Evolutionary conservation across 148 eudicot species (phyloP).

Genomic region (Amaranthus hypochondriacus): DNA sequence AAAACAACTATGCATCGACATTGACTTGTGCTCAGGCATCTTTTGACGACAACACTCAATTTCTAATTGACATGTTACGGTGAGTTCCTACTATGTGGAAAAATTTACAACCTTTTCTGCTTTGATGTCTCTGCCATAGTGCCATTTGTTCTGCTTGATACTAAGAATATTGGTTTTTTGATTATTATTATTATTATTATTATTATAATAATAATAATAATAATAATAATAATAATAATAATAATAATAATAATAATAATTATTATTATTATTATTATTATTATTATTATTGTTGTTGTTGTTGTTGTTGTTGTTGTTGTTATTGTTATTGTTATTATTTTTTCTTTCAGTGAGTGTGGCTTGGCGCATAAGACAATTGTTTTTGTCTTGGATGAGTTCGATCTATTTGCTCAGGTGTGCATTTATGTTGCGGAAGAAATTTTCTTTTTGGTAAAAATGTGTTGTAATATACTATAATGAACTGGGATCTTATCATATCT

Average conservation of each 20-base stretch:
- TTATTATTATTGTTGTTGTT: too few species aligned
- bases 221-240: too few species aligned
- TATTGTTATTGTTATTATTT: not conserved
- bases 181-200: too few species aligned
- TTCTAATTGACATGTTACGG: constrained; percentile 82
- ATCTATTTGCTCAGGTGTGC: constrained; percentile 80
- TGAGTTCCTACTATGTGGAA: constrained; percentile 23
- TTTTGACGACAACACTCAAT: constrained; percentile 85
- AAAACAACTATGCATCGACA: constrained; percentile 9
- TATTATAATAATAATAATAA: too few species aligned
- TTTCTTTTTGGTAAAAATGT: too few species aligned
- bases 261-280: too few species aligned
- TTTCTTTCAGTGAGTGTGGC: constrained; percentile 78
- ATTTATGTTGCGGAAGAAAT: not conserved
- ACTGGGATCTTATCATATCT: too few species aligned
- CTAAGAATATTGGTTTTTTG: too few species aligned
- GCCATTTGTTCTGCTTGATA: too few species aligned
- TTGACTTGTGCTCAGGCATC: constrained; percentile 60
- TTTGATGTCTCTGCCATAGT: not conserved
- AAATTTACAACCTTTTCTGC: not conserved
- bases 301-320: not conserved
- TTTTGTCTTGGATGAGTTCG: constrained; percentile 88
- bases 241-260: too few species aligned
- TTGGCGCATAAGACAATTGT: constrained; percentile 90
- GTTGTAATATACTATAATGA: too few species aligned